Evolutionary conservation across 768 basidiomycete genomes (phyloP), one percentile per base, ranked within the genome.

Genomic region (Russula earlei): DNA sequence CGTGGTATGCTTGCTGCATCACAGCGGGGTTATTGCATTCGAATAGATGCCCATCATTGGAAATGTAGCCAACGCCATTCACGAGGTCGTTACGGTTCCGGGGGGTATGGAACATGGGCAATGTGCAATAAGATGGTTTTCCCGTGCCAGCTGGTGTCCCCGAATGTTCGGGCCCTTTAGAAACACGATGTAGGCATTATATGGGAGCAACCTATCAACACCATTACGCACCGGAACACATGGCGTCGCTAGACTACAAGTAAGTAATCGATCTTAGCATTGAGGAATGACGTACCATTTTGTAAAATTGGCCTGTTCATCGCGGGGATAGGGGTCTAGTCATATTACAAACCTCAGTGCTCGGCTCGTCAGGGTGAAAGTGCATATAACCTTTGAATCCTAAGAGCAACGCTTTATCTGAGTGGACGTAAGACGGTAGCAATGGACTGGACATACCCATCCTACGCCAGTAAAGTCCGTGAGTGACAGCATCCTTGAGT

Each of bases 21-120:
- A 76, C 69, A 0, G 69, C 72, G 1, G 82, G 82, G 59, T 84
- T 80, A 50, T 71, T 70, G 67, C 83, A 83, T 2, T 64, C 27
- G 52, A 80, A 83, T 9, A 70, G 62, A 63, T 83, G 82, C 0
- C 83, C 83, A 49, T 83, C 81, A 22, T 68, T 69, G 1, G 81
- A 83, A 25, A 80, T 58, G 58, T 83, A 77, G 5, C 80, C 75
- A 2, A 68, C 20, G 1, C 70, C 72, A 3, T 62, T 59, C 6
- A 66, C 60, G 0, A 66, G 59, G 6, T 67, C 61, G n/a, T 65
- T 67, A 5, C 66, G 64, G 12, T 67, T 64, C 44, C 62, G 59
- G 0, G 71, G 67, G 0, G 68, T 64, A 63, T 83, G 82, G 67
- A 84, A 78, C 41, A 78, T 69, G 0, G 82, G 77, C 5, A 82